Conservation (phyloP, 768 basidiomycete genomes). For the Pleurotus giganteus region DNA sequence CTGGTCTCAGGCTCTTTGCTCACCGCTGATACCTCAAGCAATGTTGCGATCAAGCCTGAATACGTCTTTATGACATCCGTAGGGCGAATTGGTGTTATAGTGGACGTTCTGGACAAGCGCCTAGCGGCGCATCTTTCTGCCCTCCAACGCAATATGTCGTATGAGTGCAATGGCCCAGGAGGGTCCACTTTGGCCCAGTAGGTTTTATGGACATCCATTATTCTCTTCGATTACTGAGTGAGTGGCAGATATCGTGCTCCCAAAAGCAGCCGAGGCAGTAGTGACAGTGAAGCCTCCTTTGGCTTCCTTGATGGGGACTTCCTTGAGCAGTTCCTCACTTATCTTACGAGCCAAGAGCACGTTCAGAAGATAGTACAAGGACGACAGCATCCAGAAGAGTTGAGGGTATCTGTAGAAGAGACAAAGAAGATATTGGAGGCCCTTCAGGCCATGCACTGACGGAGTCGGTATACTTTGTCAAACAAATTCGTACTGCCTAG, state of each 20-base stretch:
- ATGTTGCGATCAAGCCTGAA: constrained; percentile 45
- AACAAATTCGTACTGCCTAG: too few relatives aligned
- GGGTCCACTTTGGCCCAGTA: constrained; percentile 63
- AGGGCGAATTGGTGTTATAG: constrained; percentile 74
- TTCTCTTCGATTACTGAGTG: not conserved
- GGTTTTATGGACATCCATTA: constrained; percentile 12
- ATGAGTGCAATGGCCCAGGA: constrained; percentile 48
- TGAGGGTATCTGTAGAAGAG: constrained; percentile 45
- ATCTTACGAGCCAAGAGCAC: constrained; percentile 34
- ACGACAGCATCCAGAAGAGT: constrained; percentile 52
- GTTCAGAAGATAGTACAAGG: constrained; percentile 58
- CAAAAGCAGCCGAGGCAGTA: constrained; percentile 50
- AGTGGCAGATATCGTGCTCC: constrained; percentile 66
- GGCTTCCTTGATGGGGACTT: constrained; percentile 93
- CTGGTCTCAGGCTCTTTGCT: constrained; percentile 50
- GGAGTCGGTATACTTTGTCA: too few relatives aligned
- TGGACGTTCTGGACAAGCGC: constrained; percentile 52
- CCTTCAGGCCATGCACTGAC: constrained; percentile 56
- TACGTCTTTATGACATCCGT: constrained; percentile 76
- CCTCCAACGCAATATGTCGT: constrained; percentile 73
- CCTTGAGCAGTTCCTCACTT: constrained; percentile 62
- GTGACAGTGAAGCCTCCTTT: constrained; percentile 55
- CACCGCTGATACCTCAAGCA: constrained; percentile 39
- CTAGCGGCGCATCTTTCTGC: constrained; percentile 59
- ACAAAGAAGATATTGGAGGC: constrained; percentile 44